These are phyloP conservation scores for Rutstroemia sp. DNA, from an alignment of 2,329 filamentous ascomycete genomes.

Conservation along the genomic window DNA sequence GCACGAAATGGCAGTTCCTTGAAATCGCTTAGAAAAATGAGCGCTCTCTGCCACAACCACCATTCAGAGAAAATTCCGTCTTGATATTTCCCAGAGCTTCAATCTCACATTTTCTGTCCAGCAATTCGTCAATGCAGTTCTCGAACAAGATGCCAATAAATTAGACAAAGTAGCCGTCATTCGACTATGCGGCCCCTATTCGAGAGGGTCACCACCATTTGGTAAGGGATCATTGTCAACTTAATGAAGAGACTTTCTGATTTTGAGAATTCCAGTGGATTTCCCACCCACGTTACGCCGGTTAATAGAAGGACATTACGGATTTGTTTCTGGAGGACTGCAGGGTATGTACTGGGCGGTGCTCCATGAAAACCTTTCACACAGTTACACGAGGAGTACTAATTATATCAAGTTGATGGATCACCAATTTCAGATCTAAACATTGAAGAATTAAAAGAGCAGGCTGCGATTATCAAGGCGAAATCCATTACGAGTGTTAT, in stretches of 20 bases:
- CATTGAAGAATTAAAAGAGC: conserved; percentile 22
- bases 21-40: no score
- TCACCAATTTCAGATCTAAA: conserved; percentile 18
- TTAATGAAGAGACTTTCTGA: neutral
- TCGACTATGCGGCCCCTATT: conserved; percentile 40
- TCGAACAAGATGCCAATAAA: conserved; percentile 41
- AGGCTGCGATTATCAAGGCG: conserved; percentile 25
- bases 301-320: conserved; percentile 40
- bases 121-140: conserved; percentile 45
- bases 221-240: neutral
- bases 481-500: conserved; percentile 39
- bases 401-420: conserved; percentile 22
- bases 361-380: neutral
- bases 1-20: neutral
- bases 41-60: no score
- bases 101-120: conserved; percentile 1
- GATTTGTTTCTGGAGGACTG: conserved; percentile 38
- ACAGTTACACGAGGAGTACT: neutral
- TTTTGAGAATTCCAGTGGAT: conserved; percentile 29
- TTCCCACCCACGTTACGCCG: conserved; percentile 38
- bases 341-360: conserved; percentile 18
- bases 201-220: conserved; percentile 42
- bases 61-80: no score
- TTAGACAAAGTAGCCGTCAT: conserved; percentile 45
- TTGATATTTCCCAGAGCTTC: no score